These are phyloP conservation scores for Cordyceps cateniannulata DNA, from an alignment of 2,329 filamentous ascomycete species.

Conservation along the genomic window DNA sequence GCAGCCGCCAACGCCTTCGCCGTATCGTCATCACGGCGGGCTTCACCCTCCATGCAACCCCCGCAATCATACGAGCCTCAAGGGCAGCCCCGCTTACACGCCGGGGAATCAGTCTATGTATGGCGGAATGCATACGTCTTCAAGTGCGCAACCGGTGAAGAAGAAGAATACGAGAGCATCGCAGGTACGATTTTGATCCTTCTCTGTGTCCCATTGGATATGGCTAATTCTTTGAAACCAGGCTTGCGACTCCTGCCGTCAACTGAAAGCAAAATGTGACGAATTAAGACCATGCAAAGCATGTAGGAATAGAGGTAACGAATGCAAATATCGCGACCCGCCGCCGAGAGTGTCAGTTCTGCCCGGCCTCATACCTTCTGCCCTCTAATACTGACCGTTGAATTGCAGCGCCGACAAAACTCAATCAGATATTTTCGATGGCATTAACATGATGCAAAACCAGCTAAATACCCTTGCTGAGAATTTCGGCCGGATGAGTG, in stretches of 20 bases:
- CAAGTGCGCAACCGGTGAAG: constrained; percentile 34
- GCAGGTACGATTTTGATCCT: constrained; percentile 39
- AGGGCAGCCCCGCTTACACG: constrained; percentile 23
- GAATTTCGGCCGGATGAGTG: constrained; percentile 33
- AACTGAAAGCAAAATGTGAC: constrained; percentile 86
- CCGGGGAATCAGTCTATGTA: constrained; percentile 30
- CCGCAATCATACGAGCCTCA: constrained; percentile 33
- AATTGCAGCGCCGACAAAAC: constrained; percentile 52
- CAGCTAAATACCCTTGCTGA: constrained; percentile 30
- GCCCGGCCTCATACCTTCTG: background rate
- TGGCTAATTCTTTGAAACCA: constrained; percentile 27
- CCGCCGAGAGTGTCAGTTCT: constrained; percentile 77
- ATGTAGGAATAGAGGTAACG: constrained; percentile 78
- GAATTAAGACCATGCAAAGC: constrained; percentile 78
- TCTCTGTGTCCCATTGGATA: background rate
- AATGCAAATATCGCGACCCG: constrained; percentile 85
- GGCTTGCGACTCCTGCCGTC: constrained; percentile 87
- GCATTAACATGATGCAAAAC: constrained; percentile 36
- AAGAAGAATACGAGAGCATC: constrained; percentile 60
- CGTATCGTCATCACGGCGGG: constrained; percentile 37
- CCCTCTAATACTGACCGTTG: constrained; percentile 11
- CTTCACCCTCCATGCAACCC: constrained; percentile 30
- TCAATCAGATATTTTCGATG: constrained; percentile 53
- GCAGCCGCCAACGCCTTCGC: constrained; percentile 30
- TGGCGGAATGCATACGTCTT: constrained; percentile 35